phyloP scores from a whole-genome alignment of 176 grass and related monocot species.

The Hsuehochloa calcarea region DNA sequence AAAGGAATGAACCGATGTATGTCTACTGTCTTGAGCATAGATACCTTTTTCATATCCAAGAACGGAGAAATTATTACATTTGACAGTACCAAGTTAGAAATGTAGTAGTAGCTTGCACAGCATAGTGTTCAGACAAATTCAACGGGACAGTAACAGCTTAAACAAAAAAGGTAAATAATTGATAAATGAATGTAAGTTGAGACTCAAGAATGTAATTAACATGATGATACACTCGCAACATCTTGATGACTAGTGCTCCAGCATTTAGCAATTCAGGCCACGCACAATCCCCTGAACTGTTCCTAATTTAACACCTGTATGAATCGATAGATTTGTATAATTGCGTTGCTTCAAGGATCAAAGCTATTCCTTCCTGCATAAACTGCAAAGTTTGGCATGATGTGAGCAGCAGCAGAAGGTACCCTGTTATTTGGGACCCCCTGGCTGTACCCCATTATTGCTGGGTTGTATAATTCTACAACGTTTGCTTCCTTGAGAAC shows the following conservation, averaged over 20 bases:
- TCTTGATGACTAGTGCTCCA: not conserved
- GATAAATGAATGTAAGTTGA: not conserved
- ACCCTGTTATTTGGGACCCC: constrained; percentile 36
- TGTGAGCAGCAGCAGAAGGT: constrained; percentile 19
- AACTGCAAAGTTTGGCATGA: constrained; percentile 53
- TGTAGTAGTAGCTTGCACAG: not conserved
- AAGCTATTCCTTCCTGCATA: constrained; percentile 52
- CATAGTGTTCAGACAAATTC: not conserved
- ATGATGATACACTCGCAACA: not conserved
- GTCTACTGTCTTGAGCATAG: not conserved
- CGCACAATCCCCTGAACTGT: not conserved
- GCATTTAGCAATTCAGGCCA: constrained; percentile 12
- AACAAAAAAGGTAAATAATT: not conserved
- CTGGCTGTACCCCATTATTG: constrained; percentile 48
- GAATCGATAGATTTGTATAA: not conserved
- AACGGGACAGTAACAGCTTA: not conserved
- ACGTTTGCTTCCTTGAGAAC: constrained; percentile 40
- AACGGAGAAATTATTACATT: not conserved
- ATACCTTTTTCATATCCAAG: not conserved
- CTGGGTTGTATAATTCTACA: constrained; percentile 35
- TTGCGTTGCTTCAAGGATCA: constrained; percentile 38
- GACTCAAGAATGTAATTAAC: not conserved
- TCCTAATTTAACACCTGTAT: constrained; percentile 10
- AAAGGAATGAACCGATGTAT: not conserved
- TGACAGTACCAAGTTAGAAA: not conserved